These are phyloP conservation scores for Cunninghamia lanceolata DNA, from an alignment of 75 land plant species.

Conservation along the genomic window DNA sequence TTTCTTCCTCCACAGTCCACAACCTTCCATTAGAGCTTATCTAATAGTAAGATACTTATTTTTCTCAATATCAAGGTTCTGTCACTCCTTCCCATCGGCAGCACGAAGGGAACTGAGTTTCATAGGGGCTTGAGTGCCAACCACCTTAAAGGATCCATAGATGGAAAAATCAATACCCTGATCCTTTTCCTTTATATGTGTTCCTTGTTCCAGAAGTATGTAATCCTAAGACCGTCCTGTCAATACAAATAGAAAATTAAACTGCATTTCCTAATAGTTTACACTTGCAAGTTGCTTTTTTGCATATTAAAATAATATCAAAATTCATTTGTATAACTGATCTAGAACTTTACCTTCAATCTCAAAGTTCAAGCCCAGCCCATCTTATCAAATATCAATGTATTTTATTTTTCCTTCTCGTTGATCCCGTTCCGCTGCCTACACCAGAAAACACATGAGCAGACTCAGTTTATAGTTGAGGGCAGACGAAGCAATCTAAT, in stretches of 20 bases:
- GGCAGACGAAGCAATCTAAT: too few species aligned
- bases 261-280: background rate
- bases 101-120: constrained; percentile 86
- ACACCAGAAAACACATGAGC: too few species aligned
- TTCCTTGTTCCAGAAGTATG: constrained; percentile 93
- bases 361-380: constrained; percentile 97
- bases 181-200: constrained; percentile 79
- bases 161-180: constrained; percentile 49
- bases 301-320: background rate
- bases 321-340: background rate
- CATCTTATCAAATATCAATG: constrained; percentile 85
- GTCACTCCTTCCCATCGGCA: constrained; percentile 73
- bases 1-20: background rate
- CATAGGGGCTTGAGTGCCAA: constrained; percentile 88
- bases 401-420: too few species aligned
- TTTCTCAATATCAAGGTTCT: background rate
- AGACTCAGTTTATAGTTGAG: too few species aligned
- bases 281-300: background rate
- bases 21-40: background rate
- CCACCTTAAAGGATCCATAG: constrained; percentile 86
- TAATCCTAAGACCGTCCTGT: constrained; percentile 83
- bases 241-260: background rate
- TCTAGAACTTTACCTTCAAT: constrained; percentile 54
- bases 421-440: too few species aligned
- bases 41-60: background rate